These are phyloP conservation scores for Thecaphora frezii DNA, from an alignment of 1,284 basidiomycete species.

Conservation along the genomic window DNA sequence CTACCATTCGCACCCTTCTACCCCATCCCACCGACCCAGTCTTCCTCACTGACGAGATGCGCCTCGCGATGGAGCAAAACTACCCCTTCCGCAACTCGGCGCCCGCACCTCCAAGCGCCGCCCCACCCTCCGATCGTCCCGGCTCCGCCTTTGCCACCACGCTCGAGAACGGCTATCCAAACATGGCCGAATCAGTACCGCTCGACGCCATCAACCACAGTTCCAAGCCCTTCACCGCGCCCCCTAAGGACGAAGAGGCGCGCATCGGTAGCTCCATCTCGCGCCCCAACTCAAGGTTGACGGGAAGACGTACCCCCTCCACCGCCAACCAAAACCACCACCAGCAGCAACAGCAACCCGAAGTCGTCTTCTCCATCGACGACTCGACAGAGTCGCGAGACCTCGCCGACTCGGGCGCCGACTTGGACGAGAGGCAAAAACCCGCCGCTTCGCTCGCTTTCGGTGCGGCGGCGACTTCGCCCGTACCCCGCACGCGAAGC, in stretches of 20 bases:
- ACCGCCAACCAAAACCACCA: background rate
- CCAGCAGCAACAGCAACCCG: conserved; percentile 4
- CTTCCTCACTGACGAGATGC: conserved; percentile 51
- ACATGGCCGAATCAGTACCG: background rate
- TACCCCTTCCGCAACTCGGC: conserved; percentile 36
- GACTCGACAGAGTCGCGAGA: conserved; percentile 13
- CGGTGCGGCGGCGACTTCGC: conserved; percentile 19
- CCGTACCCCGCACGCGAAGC: conserved; percentile 17
- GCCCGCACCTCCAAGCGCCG: conserved; percentile 29
- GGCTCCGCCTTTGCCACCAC: conserved; percentile 30
- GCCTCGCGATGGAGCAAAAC: conserved; percentile 49
- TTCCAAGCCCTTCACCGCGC: conserved; percentile 22
- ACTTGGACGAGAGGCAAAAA: too few species aligned
- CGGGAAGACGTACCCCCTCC: background rate
- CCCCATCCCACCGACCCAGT: too few species aligned
- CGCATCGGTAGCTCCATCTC: background rate
- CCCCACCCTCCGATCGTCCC: conserved; percentile 29
- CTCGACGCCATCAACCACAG: conserved; percentile 11
- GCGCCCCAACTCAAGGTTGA: background rate
- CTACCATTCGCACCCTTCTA: background rate
- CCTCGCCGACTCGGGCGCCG: conserved; percentile 10
- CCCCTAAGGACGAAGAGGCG: conserved; percentile 25
- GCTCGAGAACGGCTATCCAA: background rate
- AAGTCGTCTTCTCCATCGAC: conserved; percentile 30
- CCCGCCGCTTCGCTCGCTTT: conserved; percentile 4